Evolutionary conservation across 129 eudicot species (phyloP), one percentile per base, ranked within the genome.

Genomic region (Chrysanthemum makinoi): DNA sequence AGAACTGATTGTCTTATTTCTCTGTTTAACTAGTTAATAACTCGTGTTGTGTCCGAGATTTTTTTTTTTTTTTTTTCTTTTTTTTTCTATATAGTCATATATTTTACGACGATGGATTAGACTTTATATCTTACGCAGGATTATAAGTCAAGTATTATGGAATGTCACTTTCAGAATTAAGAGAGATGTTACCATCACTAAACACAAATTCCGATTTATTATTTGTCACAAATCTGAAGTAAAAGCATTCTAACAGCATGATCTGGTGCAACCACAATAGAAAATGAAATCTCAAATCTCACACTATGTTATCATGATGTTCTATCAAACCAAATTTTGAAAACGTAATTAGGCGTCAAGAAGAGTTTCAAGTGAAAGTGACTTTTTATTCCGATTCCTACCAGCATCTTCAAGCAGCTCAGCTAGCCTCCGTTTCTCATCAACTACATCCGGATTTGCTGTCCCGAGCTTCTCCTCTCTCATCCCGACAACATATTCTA

Each of bases 381-480:
- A 74, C 78, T 79, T 85, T 78, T 89, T 85, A 11, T 68, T 85
- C 47, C 96, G 86, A 2, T 68, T 78, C 62, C 77, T 81, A 13
- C 98, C 96, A 0, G 89, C 87, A 72, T 89, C 98, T 19, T 69
- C 83, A 3, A 92, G 70, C 33, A 92, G 64, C 80, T 72, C 85
- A 3, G 80, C 79, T 52, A 93, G 55, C 66, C 98, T 84, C 65
- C 84, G 73, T 70, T 80, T 89, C 86, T 93, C 98, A 11, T 93
- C 96, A 16, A 81, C 88, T 64, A 87, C 96, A 2, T 89, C 90
- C 1, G 91, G 96, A 83, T 93, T 90, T 30, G 96, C 95, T 1
- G 98, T 93, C 65, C 96, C 96, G 9, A 93, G 91, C 87, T 82
- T 89, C 82, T 93, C 98, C 82, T 93, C 98, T 81, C 96, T 79